These are phyloP conservation scores for Nevesoporus exiguus DNA, from an alignment of 768 basidiomycete species.

Conservation along the genomic window DNA sequence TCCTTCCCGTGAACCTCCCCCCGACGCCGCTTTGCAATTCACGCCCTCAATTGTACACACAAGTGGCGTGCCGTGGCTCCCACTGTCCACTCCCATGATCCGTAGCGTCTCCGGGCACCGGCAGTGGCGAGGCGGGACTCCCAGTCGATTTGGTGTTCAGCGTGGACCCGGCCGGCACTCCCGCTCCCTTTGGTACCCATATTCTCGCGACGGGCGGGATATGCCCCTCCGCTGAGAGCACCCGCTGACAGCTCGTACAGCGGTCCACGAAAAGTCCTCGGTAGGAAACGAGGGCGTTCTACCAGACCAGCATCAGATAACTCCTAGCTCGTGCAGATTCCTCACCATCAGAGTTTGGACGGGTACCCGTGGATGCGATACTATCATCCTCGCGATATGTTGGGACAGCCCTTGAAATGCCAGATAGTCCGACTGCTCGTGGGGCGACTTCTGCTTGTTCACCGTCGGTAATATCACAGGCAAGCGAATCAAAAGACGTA, in stretches of 20 bases:
- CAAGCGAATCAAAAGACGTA: slow-evolving; percentile 20
- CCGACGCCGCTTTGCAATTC: background rate
- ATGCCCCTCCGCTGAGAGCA: slow-evolving; percentile 67
- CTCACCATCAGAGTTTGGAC: slow-evolving; percentile 52
- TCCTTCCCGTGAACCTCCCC: background rate
- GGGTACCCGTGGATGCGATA: slow-evolving; percentile 49
- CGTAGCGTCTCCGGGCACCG: background rate
- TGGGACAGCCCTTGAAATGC: slow-evolving; percentile 67
- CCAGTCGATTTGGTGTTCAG: background rate
- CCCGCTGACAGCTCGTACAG: slow-evolving; percentile 60
- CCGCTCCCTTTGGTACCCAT: slow-evolving; percentile 37
- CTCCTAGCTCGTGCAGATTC: background rate
- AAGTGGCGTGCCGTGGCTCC: slow-evolving; percentile 52
- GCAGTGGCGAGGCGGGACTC: background rate
- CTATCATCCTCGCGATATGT: slow-evolving; percentile 58
- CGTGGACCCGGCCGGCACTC: background rate
- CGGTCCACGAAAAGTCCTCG: slow-evolving; percentile 56
- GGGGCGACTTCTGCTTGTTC: slow-evolving; percentile 52
- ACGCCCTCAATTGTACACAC: slow-evolving; percentile 28
- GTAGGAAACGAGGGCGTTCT: slow-evolving; percentile 58
- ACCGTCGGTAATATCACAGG: background rate
- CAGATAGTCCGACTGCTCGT: slow-evolving; percentile 63
- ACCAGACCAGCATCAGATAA: background rate
- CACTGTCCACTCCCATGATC: slow-evolving; percentile 37
- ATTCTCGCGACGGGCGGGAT: slow-evolving; percentile 66